Evolutionary conservation across 306 rosid genomes (phyloP).

Genomic region (Prunus mira): DNA sequence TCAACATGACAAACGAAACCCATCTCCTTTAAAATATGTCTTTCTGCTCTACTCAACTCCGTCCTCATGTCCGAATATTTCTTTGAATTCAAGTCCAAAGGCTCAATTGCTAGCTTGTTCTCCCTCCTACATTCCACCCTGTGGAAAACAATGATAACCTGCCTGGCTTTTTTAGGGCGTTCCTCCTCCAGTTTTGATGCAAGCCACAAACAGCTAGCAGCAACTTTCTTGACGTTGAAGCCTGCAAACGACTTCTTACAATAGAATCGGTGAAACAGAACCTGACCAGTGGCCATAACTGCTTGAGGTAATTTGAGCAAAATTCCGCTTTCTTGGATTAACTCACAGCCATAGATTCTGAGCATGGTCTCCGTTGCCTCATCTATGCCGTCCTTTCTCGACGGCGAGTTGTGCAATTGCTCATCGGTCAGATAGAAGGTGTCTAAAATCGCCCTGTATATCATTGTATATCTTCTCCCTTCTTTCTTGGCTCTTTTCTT

Average conservation of each 20-base stretch:
- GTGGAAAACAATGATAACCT: slow-evolving; percentile 83
- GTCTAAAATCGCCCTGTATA: slow-evolving; percentile 73
- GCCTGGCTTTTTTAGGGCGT: slow-evolving; percentile 87
- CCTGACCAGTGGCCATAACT: slow-evolving; percentile 98
- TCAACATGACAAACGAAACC: slow-evolving; percentile 98
- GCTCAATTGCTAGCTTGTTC: slow-evolving; percentile 59
- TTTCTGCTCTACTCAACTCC: slow-evolving; percentile 90
- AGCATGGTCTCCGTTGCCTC: slow-evolving; percentile 72
- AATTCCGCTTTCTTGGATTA: slow-evolving; percentile 94
- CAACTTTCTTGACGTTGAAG: slow-evolving; percentile 95
- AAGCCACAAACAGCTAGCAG: slow-evolving; percentile 95
- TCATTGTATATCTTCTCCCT: slow-evolving; percentile 35
- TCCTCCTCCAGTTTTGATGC: slow-evolving; percentile 88
- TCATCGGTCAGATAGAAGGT: slow-evolving; percentile 79
- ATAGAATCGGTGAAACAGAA: slow-evolving; percentile 86
- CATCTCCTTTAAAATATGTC: slow-evolving; percentile 98
- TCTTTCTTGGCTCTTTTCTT: too few relatives aligned
- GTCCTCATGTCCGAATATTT: slow-evolving; percentile 75
- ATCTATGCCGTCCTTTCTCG: slow-evolving; percentile 78
- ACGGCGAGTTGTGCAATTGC: slow-evolving; percentile 60
- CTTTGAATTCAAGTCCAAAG: slow-evolving; percentile 42
- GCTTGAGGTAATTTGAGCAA: slow-evolving; percentile 86
- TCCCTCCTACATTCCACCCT: slow-evolving; percentile 97
- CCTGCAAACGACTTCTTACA: slow-evolving; percentile 95
- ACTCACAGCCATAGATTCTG: slow-evolving; percentile 91